phyloP scores from a whole-genome alignment of 805 yeast genomes.

The Saturnispora sekii region DNA sequence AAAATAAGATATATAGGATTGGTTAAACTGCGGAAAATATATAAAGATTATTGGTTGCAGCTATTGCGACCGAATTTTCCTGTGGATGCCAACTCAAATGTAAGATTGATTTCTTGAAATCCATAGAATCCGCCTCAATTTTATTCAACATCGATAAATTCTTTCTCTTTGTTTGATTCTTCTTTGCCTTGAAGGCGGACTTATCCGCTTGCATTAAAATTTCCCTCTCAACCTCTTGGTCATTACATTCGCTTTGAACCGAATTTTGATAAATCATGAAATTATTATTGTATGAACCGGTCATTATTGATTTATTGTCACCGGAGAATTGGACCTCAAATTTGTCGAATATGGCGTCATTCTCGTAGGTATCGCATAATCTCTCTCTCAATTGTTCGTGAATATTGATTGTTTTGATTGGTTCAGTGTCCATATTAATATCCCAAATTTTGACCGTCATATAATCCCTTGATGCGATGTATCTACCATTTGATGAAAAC shows the following conservation, averaged over 20 bases:
- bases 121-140: slow-evolving; percentile 71
- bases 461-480: slow-evolving; percentile 94
- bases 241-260: slow-evolving; percentile 22
- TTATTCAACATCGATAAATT: slow-evolving; percentile 40
- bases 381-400: slow-evolving; percentile 92
- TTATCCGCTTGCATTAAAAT: slow-evolving; percentile 95
- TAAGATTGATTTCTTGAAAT: slow-evolving; percentile 87
- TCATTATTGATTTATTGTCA: slow-evolving; percentile 84
- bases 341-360: slow-evolving; percentile 96
- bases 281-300: slow-evolving; percentile 95
- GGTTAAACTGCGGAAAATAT: slow-evolving; percentile 63
- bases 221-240: slow-evolving; percentile 38
- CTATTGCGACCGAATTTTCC: slow-evolving; percentile 94
- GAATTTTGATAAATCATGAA: slow-evolving; percentile 94
- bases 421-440: slow-evolving; percentile 91
- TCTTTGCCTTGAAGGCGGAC: slow-evolving; percentile 83
- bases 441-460: slow-evolving; percentile 98
- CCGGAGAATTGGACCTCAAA: slow-evolving; percentile 95
- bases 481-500: slow-evolving; percentile 84
- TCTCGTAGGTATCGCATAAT: slow-evolving; percentile 94
- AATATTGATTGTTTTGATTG: slow-evolving; percentile 86
- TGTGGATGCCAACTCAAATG: slow-evolving; percentile 98
- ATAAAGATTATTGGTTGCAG: slow-evolving; percentile 92
- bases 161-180: slow-evolving; percentile 35
- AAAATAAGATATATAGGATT: not conserved